Conservation (phyloP, 192 early-diverging fungal genomes). For the Rhizophlyctis rosea region DNA sequence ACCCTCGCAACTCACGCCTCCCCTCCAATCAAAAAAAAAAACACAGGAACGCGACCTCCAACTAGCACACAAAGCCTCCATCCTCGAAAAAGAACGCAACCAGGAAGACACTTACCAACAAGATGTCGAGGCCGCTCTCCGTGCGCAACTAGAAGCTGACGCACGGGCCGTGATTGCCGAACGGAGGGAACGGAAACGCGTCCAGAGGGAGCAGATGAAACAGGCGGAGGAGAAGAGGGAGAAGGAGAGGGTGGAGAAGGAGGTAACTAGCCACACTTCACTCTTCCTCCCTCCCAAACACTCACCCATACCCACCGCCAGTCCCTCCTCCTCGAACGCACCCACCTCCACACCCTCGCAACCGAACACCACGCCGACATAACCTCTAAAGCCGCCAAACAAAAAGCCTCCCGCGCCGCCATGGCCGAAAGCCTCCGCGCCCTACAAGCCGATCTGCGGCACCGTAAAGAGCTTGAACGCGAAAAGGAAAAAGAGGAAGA, state of each 20-base stretch:
- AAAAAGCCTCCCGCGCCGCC: no score
- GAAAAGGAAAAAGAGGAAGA: slow-evolving; percentile 21
- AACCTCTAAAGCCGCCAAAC: no score
- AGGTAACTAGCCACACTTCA: no score
- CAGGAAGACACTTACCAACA: slow-evolving; percentile 5
- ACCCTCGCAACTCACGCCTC: no score
- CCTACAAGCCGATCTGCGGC: not conserved
- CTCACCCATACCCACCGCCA: no score
- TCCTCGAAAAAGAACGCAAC: not conserved
- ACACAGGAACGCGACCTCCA: slow-evolving; percentile 44
- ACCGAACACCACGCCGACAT: no score
- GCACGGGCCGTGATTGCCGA: slow-evolving; percentile 7
- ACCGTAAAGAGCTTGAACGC: not conserved
- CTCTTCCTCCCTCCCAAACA: no score
- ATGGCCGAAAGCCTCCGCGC: not conserved
- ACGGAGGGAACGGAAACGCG: not conserved
- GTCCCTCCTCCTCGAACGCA: no score
- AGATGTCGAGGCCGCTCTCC: slow-evolving; percentile 1
- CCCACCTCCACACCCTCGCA: no score
- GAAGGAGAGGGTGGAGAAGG: slow-evolving; percentile 9
- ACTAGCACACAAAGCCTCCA: slow-evolving; percentile 26
- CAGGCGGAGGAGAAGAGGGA: slow-evolving; percentile 3
- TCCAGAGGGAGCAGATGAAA: slow-evolving; percentile 14
- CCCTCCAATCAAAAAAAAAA: no score
- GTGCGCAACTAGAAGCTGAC: slow-evolving; percentile 7